A percentile compares a stretch with the other conserved stretches of the same genome.
These are phyloP conservation scores for Peronospora farinosa DNA, from an alignment of 352 stramenopile species.

Conservation along the genomic window DNA sequence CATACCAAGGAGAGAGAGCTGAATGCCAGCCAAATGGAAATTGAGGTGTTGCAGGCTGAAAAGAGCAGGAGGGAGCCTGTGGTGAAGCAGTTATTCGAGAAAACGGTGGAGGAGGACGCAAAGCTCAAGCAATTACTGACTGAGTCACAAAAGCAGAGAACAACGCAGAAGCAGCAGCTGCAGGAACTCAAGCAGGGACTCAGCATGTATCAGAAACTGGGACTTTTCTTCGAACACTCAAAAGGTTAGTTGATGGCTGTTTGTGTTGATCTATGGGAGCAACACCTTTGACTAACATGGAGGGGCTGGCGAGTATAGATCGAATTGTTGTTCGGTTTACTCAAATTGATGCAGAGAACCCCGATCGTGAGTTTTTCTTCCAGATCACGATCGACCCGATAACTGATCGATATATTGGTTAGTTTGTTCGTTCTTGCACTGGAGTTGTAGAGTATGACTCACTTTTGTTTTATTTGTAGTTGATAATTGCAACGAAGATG, in stretches of 20 bases:
- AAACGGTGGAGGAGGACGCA: slow-evolving; percentile 49
- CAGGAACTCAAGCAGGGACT: slow-evolving; percentile 57
- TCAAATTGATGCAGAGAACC: slow-evolving; percentile 56
- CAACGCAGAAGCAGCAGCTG: slow-evolving; percentile 43
- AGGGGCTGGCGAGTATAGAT: slow-evolving; percentile 14
- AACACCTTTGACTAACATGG: background rate
- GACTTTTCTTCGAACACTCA: slow-evolving; percentile 61
- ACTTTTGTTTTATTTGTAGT: slow-evolving; percentile 34
- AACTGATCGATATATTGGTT: slow-evolving; percentile 58
- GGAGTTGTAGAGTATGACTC: background rate
- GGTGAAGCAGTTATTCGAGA: slow-evolving; percentile 56
- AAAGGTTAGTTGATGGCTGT: slow-evolving; percentile 29
- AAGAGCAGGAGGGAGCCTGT: slow-evolving; percentile 53
- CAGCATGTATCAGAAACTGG: slow-evolving; percentile 58
- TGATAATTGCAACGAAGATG: slow-evolving; percentile 49
- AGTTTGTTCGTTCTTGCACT: background rate
- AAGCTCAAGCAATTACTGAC: slow-evolving; percentile 43
- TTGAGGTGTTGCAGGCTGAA: slow-evolving; percentile 57
- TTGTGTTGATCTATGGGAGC: background rate
- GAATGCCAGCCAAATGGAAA: slow-evolving; percentile 53
- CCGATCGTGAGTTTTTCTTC: slow-evolving; percentile 62
- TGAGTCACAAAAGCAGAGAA: slow-evolving; percentile 40
- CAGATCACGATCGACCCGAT: slow-evolving; percentile 57
- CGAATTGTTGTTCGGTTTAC: slow-evolving; percentile 64
- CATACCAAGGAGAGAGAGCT: slow-evolving; percentile 51